phyloP scores from a whole-genome alignment of 2,329 filamentous ascomycete genomes.

The Fusarium ambrosium region DNA sequence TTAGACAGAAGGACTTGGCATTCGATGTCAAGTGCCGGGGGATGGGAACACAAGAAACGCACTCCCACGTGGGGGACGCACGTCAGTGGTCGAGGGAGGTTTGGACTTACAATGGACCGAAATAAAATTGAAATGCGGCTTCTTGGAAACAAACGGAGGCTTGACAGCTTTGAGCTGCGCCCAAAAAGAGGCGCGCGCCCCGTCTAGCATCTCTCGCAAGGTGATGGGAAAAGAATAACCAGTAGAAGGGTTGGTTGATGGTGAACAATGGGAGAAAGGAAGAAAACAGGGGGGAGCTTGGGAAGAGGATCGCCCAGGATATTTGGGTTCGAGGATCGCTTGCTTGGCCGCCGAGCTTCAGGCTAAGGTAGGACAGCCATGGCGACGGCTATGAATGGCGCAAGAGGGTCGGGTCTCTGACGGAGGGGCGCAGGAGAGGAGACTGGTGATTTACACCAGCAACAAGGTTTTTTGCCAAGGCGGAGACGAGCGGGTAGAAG shows the following conservation, averaged over 20 bases:
- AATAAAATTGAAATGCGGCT: conserved; percentile 85
- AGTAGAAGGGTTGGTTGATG: conserved; percentile 8
- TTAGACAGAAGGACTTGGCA: conserved; percentile 36
- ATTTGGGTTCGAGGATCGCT: conserved; percentile 29
- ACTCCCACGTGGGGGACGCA: conserved; percentile 38
- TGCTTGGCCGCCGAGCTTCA: conserved; percentile 26
- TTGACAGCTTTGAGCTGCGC: conserved; percentile 63
- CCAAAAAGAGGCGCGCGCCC: conserved; percentile 52
- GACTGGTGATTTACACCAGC: conserved; percentile 32
- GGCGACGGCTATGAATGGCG: conserved; percentile 38
- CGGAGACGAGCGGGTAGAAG: conserved; percentile 1
- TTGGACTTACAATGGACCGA: conserved; percentile 78
- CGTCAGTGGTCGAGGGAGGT: conserved; percentile 5
- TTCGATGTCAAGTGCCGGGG: conserved; percentile 7
- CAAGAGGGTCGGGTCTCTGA: conserved; percentile 16
- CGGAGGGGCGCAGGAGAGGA: conserved; percentile 14
- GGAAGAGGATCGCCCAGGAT: conserved; percentile 18
- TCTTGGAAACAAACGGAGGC: conserved; percentile 69
- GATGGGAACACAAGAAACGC: conserved; percentile 25
- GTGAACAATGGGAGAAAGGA: conserved; percentile 24
- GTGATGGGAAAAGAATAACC: conserved; percentile 8
- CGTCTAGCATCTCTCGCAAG: conserved; percentile 51
- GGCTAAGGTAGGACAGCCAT: conserved; percentile 27
- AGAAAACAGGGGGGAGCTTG: conserved; percentile 24
- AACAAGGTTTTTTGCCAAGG: conserved; percentile 33